A percentile compares a stretch with the other conserved stretches of the same genome.
Conservation (phyloP, 2,329 filamentous ascomycete species). For the Botrytis fabae region DNA sequence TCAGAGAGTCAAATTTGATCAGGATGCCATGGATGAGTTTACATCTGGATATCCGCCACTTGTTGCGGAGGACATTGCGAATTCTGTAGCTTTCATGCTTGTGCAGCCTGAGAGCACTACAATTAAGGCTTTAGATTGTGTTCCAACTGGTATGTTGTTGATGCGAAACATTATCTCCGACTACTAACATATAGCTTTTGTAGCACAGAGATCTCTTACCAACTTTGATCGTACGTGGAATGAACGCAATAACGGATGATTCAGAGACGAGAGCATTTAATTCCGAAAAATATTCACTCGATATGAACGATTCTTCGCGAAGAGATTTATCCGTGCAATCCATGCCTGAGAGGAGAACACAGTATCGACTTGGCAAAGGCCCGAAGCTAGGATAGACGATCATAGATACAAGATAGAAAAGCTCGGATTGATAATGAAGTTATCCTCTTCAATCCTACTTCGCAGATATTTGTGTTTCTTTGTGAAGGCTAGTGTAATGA, state of each 20-base stretch:
- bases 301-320: background rate
- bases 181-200: background rate
- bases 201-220: background rate
- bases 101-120: background rate
- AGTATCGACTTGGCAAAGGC: background rate
- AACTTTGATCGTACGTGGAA: background rate
- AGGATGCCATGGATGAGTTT: background rate
- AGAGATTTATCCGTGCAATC: background rate
- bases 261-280: background rate
- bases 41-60: background rate
- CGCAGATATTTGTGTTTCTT: no score
- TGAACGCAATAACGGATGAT: background rate
- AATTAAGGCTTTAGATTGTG: background rate
- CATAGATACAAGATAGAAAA: background rate
- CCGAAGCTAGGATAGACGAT: fast-evolving
- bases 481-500: background rate
- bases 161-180: background rate
- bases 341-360: background rate
- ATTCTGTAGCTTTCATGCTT: background rate
- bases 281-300: background rate
- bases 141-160: background rate
- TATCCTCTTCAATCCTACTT: background rate
- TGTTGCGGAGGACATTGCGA: background rate
- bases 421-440: background rate
- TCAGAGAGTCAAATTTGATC: background rate